Evolutionary conservation across 441 rosid genomes (phyloP).

Genomic region (Pelargonium fulgidum): DNA sequence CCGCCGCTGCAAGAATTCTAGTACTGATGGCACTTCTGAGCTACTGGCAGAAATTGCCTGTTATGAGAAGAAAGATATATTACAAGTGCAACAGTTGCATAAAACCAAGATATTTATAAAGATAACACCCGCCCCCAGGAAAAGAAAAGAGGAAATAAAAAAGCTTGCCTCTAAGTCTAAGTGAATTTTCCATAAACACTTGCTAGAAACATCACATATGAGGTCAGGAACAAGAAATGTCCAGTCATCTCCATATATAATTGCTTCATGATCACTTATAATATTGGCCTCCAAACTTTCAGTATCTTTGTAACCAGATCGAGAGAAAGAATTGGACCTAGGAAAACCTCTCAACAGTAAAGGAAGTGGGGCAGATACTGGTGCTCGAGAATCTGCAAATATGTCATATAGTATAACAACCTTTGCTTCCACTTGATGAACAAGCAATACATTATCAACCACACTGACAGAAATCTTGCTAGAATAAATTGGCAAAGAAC

Average conservation of each 20-base stretch:
- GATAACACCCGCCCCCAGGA: background rate
- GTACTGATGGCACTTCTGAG: conserved; percentile 80
- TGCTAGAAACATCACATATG: conserved; percentile 62
- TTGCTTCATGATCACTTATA: conserved; percentile 45
- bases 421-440: conserved; percentile 96
- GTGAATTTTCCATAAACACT: conserved; percentile 81
- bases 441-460: conserved; percentile 83
- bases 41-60: conserved; percentile 93
- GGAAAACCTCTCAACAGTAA: conserved; percentile 65
- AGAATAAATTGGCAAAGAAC: conserved; percentile 90
- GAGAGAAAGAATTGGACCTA: conserved; percentile 44
- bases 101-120: conserved; percentile 1
- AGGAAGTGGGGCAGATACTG: conserved; percentile 97
- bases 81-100: background rate
- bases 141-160: conserved; percentile 9
- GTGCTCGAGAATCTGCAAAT: conserved; percentile 85
- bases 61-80: conserved; percentile 23
- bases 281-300: conserved; percentile 44
- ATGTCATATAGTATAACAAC: conserved; percentile 89
- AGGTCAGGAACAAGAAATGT: conserved; percentile 85
- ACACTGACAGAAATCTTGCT: conserved; percentile 80
- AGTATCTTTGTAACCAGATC: conserved; percentile 40
- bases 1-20: conserved; percentile 86
- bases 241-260: conserved; percentile 83
- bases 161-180: conserved; percentile 80